phyloP scores from a whole-genome alignment of 306 rosid species.

The Fragaria ananassa region DNA sequence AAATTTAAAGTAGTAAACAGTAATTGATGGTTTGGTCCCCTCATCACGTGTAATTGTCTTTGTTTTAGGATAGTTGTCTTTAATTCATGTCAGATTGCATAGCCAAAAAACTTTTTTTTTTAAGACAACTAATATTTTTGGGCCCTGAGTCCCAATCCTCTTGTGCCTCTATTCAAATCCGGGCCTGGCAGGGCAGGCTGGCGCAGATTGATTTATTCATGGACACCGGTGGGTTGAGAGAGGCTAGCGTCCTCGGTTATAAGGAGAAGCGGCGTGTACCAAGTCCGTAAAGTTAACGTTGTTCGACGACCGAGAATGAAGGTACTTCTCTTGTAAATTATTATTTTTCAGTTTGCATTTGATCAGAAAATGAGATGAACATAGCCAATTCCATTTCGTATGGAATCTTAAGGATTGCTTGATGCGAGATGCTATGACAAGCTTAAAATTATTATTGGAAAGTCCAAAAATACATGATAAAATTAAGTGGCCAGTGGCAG shows the following conservation, averaged over 20 bases:
- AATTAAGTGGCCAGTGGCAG: neutral
- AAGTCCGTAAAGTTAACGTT: conserved; percentile 75
- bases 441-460: neutral
- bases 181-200: conserved; percentile 71
- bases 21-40: too few relatives aligned
- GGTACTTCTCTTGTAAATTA: conserved; percentile 35
- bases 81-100: too few relatives aligned
- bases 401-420: neutral
- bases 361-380: neutral
- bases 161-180: too few relatives aligned
- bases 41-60: too few relatives aligned
- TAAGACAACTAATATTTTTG: too few relatives aligned
- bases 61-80: too few relatives aligned
- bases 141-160: too few relatives aligned
- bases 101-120: too few relatives aligned
- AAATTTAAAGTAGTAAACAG: too few relatives aligned
- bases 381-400: neutral
- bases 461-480: neutral
- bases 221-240: conserved; percentile 61
- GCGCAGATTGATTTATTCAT: conserved; percentile 64
- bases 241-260: conserved; percentile 76
- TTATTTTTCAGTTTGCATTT: neutral
- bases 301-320: conserved; percentile 92
- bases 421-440: neutral
- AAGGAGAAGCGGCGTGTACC: conserved; percentile 81